phyloP scores from a whole-genome alignment of 352 stramenopile genomes.

The Pythium phragmitis region DNA sequence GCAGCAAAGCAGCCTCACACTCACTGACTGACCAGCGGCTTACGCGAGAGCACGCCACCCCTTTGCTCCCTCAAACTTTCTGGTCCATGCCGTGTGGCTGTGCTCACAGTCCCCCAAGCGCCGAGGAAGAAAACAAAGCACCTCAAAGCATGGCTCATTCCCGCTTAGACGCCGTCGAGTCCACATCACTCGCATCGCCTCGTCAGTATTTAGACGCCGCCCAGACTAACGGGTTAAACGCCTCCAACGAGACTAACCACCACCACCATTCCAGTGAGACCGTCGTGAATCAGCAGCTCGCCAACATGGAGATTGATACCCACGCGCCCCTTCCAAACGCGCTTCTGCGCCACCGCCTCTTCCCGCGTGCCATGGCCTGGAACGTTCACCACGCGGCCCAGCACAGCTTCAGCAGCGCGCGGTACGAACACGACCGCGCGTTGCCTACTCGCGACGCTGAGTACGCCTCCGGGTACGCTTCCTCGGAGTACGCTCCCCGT shows the following conservation, averaged over 20 bases:
- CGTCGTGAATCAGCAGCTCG: slow-evolving; percentile 9
- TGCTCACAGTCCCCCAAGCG: slow-evolving; percentile 11
- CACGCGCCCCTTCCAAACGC: background rate
- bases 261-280: background rate
- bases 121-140: background rate
- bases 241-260: background rate
- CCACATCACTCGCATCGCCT: background rate
- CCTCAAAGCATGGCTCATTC: background rate
- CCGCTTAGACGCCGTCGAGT: background rate
- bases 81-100: background rate
- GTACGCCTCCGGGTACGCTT: background rate
- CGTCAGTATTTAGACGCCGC: background rate
- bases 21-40: slow-evolving; percentile 7
- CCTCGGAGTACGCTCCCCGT: background rate
- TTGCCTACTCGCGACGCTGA: background rate
- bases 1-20: background rate
- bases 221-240: background rate
- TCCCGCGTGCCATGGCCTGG: slow-evolving; percentile 65
- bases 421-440: slow-evolving; percentile 10
- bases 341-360: slow-evolving; percentile 52
- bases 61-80: background rate
- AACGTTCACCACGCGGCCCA: slow-evolving; percentile 35
- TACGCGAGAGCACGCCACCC: slow-evolving; percentile 10
- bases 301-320: slow-evolving; percentile 21
- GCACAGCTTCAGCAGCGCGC: background rate